Conservation (phyloP, 116 monocot species). For the Zostera marina region DNA sequence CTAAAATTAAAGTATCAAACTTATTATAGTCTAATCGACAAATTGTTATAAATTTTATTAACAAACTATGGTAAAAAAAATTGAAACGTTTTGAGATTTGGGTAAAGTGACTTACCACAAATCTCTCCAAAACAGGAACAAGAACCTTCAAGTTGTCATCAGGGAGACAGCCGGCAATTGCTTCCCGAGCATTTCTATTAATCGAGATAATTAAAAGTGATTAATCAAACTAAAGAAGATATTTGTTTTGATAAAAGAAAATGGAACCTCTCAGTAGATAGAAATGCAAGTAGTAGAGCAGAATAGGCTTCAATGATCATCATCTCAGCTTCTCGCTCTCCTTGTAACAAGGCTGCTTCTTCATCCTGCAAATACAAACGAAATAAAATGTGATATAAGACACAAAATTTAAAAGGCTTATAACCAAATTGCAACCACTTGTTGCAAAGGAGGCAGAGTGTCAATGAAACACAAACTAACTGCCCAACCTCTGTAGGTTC, state of each 20-base stretch:
- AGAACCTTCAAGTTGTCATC: slow-evolving; percentile 58
- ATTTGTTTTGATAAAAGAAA: slow-evolving; percentile 3
- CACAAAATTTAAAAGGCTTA: neutral
- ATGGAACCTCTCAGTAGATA: slow-evolving; percentile 82
- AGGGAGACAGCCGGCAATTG: slow-evolving; percentile 75
- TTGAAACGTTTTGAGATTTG: neutral
- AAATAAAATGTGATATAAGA: neutral
- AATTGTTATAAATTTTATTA: neutral
- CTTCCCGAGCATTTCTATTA: slow-evolving; percentile 55
- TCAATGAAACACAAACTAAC: slow-evolving; percentile 16
- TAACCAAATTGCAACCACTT: neutral
- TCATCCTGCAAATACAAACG: slow-evolving; percentile 38
- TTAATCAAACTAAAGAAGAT: neutral
- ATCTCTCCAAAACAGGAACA: slow-evolving; percentile 96
- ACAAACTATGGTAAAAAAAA: neutral
- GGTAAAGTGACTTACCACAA: slow-evolving; percentile 56
- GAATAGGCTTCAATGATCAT: slow-evolving; percentile 98
- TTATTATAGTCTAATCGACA: no score
- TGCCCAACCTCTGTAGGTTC: slow-evolving; percentile 33
- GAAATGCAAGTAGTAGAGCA: slow-evolving; percentile 83
- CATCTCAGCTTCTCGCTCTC: slow-evolving; percentile 90
- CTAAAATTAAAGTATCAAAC: no score
- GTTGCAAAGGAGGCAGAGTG: neutral
- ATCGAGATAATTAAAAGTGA: neutral
- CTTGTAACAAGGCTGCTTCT: slow-evolving; percentile 69